Base-by-base conservation (phyloP, 2,329 filamentous ascomycete genomes). In the Knoxdaviesia capensis region DNA sequence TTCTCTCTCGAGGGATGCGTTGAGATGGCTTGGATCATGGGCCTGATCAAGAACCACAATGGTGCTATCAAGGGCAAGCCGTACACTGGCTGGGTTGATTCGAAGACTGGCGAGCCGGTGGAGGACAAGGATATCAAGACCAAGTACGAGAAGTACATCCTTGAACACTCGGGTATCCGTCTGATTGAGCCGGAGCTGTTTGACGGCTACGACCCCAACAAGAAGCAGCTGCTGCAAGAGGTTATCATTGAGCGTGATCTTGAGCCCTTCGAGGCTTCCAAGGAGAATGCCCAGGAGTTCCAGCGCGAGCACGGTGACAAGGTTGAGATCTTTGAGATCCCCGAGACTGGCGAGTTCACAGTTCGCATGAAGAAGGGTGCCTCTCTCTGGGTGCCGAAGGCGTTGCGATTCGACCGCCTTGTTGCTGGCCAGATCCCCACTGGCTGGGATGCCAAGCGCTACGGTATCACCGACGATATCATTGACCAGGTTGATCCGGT, bases 1-100 rank as follows among this genome's bases (percentile, higher is more conserved):
- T 98, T 98, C 66, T 96, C 90, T 6, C 74, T 98, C 9, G 92
- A 98, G 61, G 90, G 90, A 31, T 96, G 90, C 54, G 80, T 98
- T 46, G 90, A 98, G 63, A 98, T 98, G 90, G 87, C 90, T 32
- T 98, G 90, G 90, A 85, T 98, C 60, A 98, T 96, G 88, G 90
- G 90, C 55, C 76, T 96, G 46, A 96, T 98, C 67, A 94, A 88
- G 71, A 93, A 98, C 61, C 84, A 94, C 68, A 96, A 96, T 52
- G 90, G 90, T 11, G 78, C 80, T 32, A 75, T 98, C 58, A 98
- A 98, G 68, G 90, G 90, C 58, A 81, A 93, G 65, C 81, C 81
- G 49, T 96, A 98, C 65, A 85, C 88, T 50, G 90, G 90, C 51
- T 98, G 84, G 86, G 84, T 98, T 45, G 90, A 98, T 55, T 71